Base-by-base conservation (phyloP, 495 filamentous ascomycete species). In the Aspergillus affinis region DNA sequence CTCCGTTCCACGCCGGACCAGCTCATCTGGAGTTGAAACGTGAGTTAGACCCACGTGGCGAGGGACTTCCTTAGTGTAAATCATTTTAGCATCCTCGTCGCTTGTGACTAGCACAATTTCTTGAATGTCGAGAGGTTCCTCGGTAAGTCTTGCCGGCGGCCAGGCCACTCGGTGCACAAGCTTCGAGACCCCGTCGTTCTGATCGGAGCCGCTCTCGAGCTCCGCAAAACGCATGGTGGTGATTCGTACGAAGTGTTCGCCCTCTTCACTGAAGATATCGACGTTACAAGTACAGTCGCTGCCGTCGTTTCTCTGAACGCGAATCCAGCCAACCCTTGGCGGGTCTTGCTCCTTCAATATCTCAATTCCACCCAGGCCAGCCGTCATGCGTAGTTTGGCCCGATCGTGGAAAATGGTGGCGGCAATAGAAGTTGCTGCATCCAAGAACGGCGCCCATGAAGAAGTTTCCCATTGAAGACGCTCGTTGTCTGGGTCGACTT, bases 391-490 rank as follows among this genome's bases (percentile, higher is more conserved):
- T 10, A 81, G 70, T 9, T 60, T 51, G 6, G 78, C 75, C n/a
- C 65, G 52, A 21, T 72, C 58, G 58, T 59, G 74, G 65, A 81
- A 81, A 30, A 81, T 57, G 17, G 75, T 75, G 2, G 77, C 80
- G 20, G 73, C 76, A 21, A 81, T 61, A 0, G 78, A 81, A 3
- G 78, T 80, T 8, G 78, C 78, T 12, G 78, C 69, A 65, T 81
- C 77, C 23, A 81, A 58, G 15, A 79, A 66, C 0, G 77, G 68
- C 9, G 78, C 78, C 78, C 78, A 80, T 17, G 78, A 81, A 0
- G 51, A 26, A 0, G 62, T 1, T 55, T 74, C 67, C 76, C 77
- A 78, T 12, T 69, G 62, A 7, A 72, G 30, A 1, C 26, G 10
- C 2, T 29, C 54, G 2, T 68, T 21, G 47, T 27, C 17, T 9